Percentiles rank a stretch among this genome's conserved stretches.
Evolutionary conservation across 2,329 filamentous ascomycete species (phyloP).

Genomic region (Colletotrichum somersetense): DNA sequence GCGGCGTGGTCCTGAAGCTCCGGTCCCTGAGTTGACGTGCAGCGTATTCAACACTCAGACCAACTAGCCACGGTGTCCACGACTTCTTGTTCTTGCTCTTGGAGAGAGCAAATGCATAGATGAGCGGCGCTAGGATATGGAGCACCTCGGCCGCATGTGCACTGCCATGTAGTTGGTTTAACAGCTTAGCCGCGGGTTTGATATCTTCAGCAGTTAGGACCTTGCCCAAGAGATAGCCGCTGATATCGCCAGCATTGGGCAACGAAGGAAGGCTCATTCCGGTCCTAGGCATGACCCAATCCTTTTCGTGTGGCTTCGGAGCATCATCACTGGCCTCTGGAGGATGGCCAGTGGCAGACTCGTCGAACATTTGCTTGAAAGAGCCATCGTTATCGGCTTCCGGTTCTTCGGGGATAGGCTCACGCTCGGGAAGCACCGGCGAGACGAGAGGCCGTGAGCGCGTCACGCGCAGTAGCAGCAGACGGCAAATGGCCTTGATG

Average conservation of each 20-base stretch:
- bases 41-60: slow-evolving; percentile 86
- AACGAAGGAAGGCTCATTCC: slow-evolving; percentile 86
- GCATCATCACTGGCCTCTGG: slow-evolving; percentile 63
- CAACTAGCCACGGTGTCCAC: slow-evolving; percentile 94
- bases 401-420: slow-evolving; percentile 75
- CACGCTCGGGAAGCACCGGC: slow-evolving; percentile 87
- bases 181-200: slow-evolving; percentile 86
- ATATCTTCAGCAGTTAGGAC: slow-evolving; percentile 97
- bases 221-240: slow-evolving; percentile 86
- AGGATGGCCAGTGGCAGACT: slow-evolving; percentile 70
- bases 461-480: slow-evolving; percentile 85
- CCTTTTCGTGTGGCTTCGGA: slow-evolving; percentile 62
- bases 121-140: slow-evolving; percentile 88
- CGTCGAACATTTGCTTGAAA: slow-evolving; percentile 59
- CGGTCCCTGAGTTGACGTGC: slow-evolving; percentile 85
- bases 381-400: slow-evolving; percentile 56
- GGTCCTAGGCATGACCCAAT: slow-evolving; percentile 96
- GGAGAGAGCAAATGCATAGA: slow-evolving; percentile 88
- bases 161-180: slow-evolving; percentile 83
- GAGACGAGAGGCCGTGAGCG: slow-evolving; percentile 85
- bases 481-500: slow-evolving; percentile 85
- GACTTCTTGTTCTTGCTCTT: slow-evolving; percentile 78
- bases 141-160: slow-evolving; percentile 87
- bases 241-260: slow-evolving; percentile 85
- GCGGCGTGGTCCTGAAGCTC: slow-evolving; percentile 82